Evolutionary conservation across 2,329 filamentous ascomycete species (phyloP).

Genomic region (Sphaerostilbella broomeana): DNA sequence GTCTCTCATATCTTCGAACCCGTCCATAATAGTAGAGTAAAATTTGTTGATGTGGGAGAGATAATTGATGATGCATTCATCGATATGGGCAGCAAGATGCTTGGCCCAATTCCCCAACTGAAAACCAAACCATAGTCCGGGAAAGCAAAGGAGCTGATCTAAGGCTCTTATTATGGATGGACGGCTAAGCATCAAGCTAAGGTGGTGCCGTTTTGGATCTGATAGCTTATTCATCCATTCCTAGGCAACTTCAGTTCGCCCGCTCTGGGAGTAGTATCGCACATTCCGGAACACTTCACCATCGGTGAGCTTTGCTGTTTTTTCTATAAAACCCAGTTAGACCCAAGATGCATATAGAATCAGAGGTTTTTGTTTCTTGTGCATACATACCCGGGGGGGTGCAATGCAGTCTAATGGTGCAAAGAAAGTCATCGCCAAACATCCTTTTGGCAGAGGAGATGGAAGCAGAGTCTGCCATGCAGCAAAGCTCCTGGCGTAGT

Average conservation of each 20-base stretch:
- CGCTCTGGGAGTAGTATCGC: neutral
- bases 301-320: too few species aligned
- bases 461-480: too few species aligned
- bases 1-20: neutral
- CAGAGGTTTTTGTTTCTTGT: too few species aligned
- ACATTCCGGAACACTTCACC: constrained; percentile 6
- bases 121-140: constrained; percentile 6
- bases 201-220: constrained; percentile 1
- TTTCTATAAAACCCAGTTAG: too few species aligned
- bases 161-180: constrained; percentile 1
- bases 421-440: too few species aligned
- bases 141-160: constrained; percentile 3
- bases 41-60: neutral
- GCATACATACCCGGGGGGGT: too few species aligned
- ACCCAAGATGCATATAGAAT: too few species aligned
- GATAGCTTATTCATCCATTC: constrained; percentile 6
- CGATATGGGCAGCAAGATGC: constrained; percentile 7
- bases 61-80: constrained; percentile 9
- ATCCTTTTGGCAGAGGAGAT: too few species aligned
- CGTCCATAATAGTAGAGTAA: neutral
- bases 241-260: constrained; percentile 1
- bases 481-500: constrained; percentile 1
- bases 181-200: constrained; percentile 2
- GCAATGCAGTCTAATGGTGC: too few species aligned
- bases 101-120: constrained; percentile 12